A percentile compares a stretch with the other conserved stretches of the same genome.
These are phyloP conservation scores for Vitis rotundifolia DNA, from an alignment of 164 flowering plant genomes.

Conservation along the genomic window DNA sequence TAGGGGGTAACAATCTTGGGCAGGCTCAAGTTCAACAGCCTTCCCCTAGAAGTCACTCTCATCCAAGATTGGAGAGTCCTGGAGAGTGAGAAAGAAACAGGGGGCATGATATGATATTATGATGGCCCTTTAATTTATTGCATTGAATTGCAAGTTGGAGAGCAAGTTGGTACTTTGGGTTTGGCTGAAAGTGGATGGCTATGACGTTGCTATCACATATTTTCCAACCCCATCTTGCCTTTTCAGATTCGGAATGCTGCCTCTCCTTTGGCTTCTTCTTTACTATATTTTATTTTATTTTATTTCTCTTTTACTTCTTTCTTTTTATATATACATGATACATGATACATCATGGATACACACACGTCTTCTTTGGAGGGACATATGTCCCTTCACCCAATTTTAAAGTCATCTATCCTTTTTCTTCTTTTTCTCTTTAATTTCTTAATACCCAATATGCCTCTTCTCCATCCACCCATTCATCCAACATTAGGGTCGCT, in stretches of 20 bases:
- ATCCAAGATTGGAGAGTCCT: neutral
- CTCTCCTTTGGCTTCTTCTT: neutral
- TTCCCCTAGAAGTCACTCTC: no score
- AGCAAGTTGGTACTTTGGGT: slow-evolving; percentile 14
- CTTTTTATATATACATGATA: no score
- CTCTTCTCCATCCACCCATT: no score
- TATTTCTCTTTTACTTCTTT: no score
- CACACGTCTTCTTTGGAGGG: neutral
- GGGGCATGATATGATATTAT: neutral
- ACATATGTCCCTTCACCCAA: slow-evolving; percentile 8
- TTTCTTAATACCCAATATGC: no score
- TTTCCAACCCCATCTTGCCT: neutral
- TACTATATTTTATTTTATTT: neutral
- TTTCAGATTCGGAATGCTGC: slow-evolving; percentile 4
- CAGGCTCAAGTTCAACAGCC: no score
- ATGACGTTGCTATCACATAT: slow-evolving; percentile 10
- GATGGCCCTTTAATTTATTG: neutral
- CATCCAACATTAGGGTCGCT: no score
- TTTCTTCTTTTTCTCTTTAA: neutral
- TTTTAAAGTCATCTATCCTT: neutral
- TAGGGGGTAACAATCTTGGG: no score
- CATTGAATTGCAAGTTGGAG: slow-evolving; percentile 5
- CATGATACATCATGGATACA: no score
- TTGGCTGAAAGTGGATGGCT: slow-evolving; percentile 11
- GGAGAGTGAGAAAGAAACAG: neutral